Percentiles rank a stretch among this genome's conserved stretches.
These are phyloP conservation scores for Euphrasia arctica DNA, from an alignment of 305 asterid genomes.

Conservation along the genomic window DNA sequence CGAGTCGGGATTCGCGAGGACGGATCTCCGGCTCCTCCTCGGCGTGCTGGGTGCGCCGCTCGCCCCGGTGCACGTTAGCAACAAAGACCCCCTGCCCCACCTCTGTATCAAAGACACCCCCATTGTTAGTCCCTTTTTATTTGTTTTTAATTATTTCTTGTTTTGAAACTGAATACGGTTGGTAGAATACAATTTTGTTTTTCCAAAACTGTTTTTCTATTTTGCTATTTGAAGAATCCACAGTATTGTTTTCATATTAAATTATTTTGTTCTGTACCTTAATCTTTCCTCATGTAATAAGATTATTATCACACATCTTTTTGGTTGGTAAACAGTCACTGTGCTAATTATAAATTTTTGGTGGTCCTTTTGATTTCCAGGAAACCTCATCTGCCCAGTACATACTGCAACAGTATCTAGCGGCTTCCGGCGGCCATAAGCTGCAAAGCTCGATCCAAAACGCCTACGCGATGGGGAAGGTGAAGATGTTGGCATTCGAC, in stretches of 20 bases:
- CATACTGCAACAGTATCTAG: slow-evolving; percentile 86
- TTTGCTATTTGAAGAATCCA: too few relatives aligned
- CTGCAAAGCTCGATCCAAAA: slow-evolving; percentile 73
- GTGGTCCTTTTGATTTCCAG: slow-evolving; percentile 43
- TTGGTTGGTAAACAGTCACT: slow-evolving; percentile 33
- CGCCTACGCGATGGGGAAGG: slow-evolving; percentile 91
- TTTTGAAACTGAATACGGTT: neutral
- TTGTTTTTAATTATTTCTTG: neutral
- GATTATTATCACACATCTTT: slow-evolving; percentile 11
- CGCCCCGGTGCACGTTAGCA: slow-evolving; percentile 88
- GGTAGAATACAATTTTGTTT: neutral
- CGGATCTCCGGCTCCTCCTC: slow-evolving; percentile 87
- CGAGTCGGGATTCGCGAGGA: slow-evolving; percentile 57
- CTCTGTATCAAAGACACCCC: slow-evolving; percentile 85
- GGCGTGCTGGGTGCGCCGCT: slow-evolving; percentile 97
- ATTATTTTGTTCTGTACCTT: neutral
- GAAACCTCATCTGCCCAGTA: slow-evolving; percentile 93
- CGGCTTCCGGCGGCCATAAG: slow-evolving; percentile 93
- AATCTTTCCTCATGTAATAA: neutral
- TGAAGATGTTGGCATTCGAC: slow-evolving; percentile 80
- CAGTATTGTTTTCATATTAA: neutral
- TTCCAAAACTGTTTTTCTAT: neutral
- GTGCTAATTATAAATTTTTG: slow-evolving; percentile 28
- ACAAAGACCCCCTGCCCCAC: slow-evolving; percentile 71
- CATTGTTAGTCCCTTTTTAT: slow-evolving; percentile 44